phyloP scores from a whole-genome alignment of 164 flowering plant genomes.

The Aristolochia contorta region DNA sequence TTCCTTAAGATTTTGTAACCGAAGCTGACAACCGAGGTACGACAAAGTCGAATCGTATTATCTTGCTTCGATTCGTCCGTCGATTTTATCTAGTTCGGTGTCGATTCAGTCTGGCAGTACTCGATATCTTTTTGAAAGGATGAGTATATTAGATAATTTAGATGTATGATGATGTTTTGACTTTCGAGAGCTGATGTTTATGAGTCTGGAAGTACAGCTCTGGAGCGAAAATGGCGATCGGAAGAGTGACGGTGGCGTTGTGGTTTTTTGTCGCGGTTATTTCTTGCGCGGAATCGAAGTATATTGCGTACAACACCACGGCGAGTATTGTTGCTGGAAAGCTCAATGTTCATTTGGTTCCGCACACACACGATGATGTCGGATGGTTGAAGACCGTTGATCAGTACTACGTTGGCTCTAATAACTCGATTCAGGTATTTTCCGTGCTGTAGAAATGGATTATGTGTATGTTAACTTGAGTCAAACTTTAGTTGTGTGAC shows the following conservation, averaged over 20 bases:
- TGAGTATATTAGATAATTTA: too few species aligned
- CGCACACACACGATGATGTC: slow-evolving; percentile 87
- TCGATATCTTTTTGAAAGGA: too few species aligned
- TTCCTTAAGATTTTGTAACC: too few species aligned
- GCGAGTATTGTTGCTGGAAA: slow-evolving; percentile 40
- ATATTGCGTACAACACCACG: slow-evolving; percentile 51
- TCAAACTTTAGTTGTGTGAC: neutral
- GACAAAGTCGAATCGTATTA: too few species aligned
- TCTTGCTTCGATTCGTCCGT: too few species aligned
- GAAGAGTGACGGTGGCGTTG: neutral
- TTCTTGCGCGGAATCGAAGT: slow-evolving; percentile 21
- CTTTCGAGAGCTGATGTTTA: neutral
- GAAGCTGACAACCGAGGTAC: too few species aligned
- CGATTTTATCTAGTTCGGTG: too few species aligned
- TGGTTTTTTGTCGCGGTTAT: slow-evolving; percentile 2
- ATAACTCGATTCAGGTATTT: slow-evolving; percentile 53
- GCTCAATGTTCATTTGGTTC: slow-evolving; percentile 77
- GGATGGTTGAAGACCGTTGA: slow-evolving; percentile 94
- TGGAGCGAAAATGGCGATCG: slow-evolving; percentile 7
- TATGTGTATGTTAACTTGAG: neutral
- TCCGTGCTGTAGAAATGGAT: neutral
- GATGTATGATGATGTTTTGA: too few species aligned
- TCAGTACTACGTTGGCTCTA: slow-evolving; percentile 79
- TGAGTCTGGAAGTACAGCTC: neutral
- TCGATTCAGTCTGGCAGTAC: too few species aligned